phyloP scores from a whole-genome alignment of 129 eudicot species.

The Lactuca sativa region DNA sequence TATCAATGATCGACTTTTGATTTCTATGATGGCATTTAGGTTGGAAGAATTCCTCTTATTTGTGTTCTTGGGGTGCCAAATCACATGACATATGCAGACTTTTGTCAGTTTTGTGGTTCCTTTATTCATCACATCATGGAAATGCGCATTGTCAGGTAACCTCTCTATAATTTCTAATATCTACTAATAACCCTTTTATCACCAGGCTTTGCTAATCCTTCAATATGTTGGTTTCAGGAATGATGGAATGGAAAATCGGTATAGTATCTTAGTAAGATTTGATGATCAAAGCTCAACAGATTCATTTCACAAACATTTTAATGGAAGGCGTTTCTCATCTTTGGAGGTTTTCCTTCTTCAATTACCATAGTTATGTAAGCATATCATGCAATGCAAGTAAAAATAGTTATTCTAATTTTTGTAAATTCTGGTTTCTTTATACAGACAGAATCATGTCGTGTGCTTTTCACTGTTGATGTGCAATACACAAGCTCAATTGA shows the following conservation, averaged over 20 bases:
- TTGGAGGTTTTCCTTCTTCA: slow-evolving; percentile 58
- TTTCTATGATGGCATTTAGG: slow-evolving; percentile 42
- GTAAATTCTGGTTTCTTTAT: slow-evolving; percentile 2
- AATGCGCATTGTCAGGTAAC: slow-evolving; percentile 90
- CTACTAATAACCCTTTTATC: neutral
- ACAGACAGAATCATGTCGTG: slow-evolving; percentile 84
- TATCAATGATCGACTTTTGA: neutral
- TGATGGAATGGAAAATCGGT: slow-evolving; percentile 85
- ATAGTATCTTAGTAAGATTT: slow-evolving; percentile 74
- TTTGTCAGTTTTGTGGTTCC: slow-evolving; percentile 92
- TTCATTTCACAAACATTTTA: slow-evolving; percentile 77
- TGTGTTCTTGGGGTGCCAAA: slow-evolving; percentile 96
- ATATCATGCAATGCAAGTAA: neutral
- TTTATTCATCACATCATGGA: slow-evolving; percentile 85
- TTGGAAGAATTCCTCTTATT: slow-evolving; percentile 76
- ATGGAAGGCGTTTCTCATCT: slow-evolving; percentile 74
- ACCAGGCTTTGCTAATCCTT: slow-evolving; percentile 1
- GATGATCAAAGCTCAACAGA: slow-evolving; percentile 75
- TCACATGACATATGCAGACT: slow-evolving; percentile 97
- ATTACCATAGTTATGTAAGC: neutral
- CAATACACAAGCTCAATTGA: slow-evolving; percentile 91
- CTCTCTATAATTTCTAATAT: neutral
- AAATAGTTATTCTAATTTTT: neutral
- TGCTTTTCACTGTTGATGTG: slow-evolving; percentile 71
- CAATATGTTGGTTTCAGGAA: slow-evolving; percentile 47